phyloP scores from a whole-genome alignment of 768 basidiomycete species.

The Suillus luteus region DNA sequence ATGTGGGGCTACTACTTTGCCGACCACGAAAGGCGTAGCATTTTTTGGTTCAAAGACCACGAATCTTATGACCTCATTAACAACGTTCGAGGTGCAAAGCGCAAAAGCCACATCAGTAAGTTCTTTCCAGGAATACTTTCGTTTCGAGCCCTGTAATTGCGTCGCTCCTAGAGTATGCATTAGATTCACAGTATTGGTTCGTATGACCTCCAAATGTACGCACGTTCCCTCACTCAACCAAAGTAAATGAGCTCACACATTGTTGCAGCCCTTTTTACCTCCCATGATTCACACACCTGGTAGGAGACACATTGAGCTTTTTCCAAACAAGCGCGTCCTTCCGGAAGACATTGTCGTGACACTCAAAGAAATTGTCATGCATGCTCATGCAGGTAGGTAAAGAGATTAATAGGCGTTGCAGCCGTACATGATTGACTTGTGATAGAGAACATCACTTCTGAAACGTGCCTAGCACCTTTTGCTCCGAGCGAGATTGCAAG shows the following conservation, averaged over 20 bases:
- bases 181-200: slow-evolving; percentile 34
- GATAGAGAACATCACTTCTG: slow-evolving; percentile 42
- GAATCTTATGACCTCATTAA: slow-evolving; percentile 33
- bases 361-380: slow-evolving; percentile 11
- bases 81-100: slow-evolving; percentile 40
- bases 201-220: not conserved
- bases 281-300: not conserved
- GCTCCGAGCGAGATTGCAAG: slow-evolving; percentile 37
- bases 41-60: slow-evolving; percentile 52
- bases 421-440: not conserved
- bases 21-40: slow-evolving; percentile 39
- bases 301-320: slow-evolving; percentile 10
- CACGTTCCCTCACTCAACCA: not conserved
- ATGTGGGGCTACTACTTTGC: slow-evolving; percentile 46
- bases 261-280: not conserved
- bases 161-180: slow-evolving; percentile 19
- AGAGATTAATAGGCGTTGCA: not conserved
- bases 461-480: slow-evolving; percentile 41
- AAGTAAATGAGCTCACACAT: not conserved
- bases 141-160: not conserved
- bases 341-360: slow-evolving; percentile 4
- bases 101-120: slow-evolving; percentile 45
- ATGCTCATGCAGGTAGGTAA: slow-evolving; percentile 14
- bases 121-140: not conserved
- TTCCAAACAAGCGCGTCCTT: slow-evolving; percentile 25